A percentile compares a stretch with the other conserved stretches of the same genome.
phyloP scores from a whole-genome alignment of 1,139 yeast genomes.

The Nakaseomyces kungkrabaensis region DNA sequence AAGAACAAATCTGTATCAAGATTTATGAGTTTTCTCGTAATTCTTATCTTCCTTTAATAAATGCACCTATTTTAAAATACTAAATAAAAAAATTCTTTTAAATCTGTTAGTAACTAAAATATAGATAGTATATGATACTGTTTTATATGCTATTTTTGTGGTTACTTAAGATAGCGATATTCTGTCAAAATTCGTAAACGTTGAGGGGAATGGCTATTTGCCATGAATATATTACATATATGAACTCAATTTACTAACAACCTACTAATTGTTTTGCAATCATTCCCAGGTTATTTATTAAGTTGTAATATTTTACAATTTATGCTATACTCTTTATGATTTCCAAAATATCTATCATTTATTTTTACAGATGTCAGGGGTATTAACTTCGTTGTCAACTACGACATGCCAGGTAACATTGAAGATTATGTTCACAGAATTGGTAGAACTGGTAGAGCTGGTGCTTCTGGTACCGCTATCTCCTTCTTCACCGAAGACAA shows the following conservation, averaged over 20 bases:
- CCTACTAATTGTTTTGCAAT: neutral
- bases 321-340: too few relatives aligned
- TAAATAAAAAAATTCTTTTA: neutral
- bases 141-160: neutral
- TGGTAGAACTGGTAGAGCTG: conserved; percentile 99
- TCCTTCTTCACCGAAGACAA: conserved; percentile 88
- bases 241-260: conserved; percentile 11
- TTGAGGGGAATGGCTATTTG: neutral
- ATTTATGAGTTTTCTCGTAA: neutral
- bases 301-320: too few relatives aligned
- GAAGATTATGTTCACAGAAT: conserved; percentile 78
- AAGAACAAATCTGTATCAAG: conserved; percentile 2
- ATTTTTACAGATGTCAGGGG: conserved; percentile 79
- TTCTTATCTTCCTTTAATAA: neutral
- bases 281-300: neutral
- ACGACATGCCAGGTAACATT: conserved; percentile 94
- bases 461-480: conserved; percentile 88
- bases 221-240: neutral
- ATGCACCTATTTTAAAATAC: conserved; percentile 2
- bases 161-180: neutral
- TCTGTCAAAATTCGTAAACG: neutral
- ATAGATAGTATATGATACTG: neutral
- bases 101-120: neutral
- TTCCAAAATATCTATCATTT: conserved; percentile 5
- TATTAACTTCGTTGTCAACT: conserved; percentile 84